Evolutionary conservation across 441 rosid species (phyloP).

Genomic region (Pelargonium fulgidum): DNA sequence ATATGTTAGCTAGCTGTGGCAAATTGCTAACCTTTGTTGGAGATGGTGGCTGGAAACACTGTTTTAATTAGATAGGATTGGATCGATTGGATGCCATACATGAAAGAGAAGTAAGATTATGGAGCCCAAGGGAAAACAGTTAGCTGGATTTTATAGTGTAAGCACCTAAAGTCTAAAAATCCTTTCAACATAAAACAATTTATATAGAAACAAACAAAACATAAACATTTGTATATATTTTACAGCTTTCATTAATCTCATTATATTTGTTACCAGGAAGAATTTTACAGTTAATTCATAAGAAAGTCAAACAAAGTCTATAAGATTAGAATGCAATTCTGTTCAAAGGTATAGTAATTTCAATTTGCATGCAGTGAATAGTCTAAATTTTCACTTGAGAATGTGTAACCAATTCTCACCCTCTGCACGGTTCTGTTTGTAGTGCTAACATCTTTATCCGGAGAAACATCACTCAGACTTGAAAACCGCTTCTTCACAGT

Average conservation of each 20-base stretch:
- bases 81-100: not conserved
- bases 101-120: not conserved
- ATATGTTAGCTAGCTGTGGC: no score
- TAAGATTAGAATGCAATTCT: not conserved
- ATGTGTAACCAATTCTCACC: slow-evolving; percentile 36
- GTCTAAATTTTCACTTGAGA: not conserved
- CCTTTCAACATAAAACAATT: not conserved
- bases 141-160: not conserved
- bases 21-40: not conserved
- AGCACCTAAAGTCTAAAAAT: not conserved
- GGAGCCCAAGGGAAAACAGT: not conserved
- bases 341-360: slow-evolving; percentile 1
- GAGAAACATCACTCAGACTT: slow-evolving; percentile 48
- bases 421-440: slow-evolving; percentile 47
- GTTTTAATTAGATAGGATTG: not conserved
- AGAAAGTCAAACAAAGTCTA: not conserved
- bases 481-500: slow-evolving; percentile 62
- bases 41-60: not conserved
- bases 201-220: not conserved
- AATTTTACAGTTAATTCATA: not conserved
- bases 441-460: slow-evolving; percentile 43
- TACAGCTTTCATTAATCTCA: not conserved
- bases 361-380: not conserved
- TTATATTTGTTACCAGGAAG: not conserved
- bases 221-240: slow-evolving; percentile 2